These are phyloP conservation scores for Prototheca cutis DNA, from an alignment of 163 green algal species.

Conservation along the genomic window DNA sequence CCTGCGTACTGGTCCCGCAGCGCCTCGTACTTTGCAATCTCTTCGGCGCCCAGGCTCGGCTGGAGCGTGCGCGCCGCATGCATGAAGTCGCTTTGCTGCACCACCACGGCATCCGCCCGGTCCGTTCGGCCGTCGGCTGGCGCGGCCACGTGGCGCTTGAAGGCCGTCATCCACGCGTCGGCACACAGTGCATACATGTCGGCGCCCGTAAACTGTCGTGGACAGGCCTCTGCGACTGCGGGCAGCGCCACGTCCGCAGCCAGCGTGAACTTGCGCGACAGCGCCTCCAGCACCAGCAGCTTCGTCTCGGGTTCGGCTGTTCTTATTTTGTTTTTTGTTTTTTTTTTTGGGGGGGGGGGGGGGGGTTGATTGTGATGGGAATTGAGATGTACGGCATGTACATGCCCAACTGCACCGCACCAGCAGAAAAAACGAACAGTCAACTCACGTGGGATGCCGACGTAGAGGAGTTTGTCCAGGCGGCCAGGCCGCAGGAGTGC, in stretches of 20 bases:
- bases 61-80: slow-evolving; percentile 45
- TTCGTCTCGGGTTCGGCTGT: slow-evolving; percentile 22
- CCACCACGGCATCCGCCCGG: slow-evolving; percentile 21
- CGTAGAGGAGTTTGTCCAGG: slow-evolving; percentile 77
- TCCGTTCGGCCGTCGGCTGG: neutral
- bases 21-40: slow-evolving; percentile 63
- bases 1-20: slow-evolving; percentile 55
- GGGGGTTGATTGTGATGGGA: neutral
- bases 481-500: slow-evolving; percentile 75
- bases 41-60: slow-evolving; percentile 59
- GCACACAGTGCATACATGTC: slow-evolving; percentile 90
- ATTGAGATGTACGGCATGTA: neutral
- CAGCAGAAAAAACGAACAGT: too few relatives aligned
- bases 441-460: slow-evolving; percentile 54
- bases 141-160: slow-evolving; percentile 50
- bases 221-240: slow-evolving; percentile 40
- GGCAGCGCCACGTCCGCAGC: slow-evolving; percentile 55
- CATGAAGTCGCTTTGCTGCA: slow-evolving; percentile 53
- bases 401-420: neutral
- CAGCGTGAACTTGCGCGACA: slow-evolving; percentile 83
- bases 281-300: slow-evolving; percentile 60
- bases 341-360: too few relatives aligned
- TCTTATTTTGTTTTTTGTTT: too few relatives aligned
- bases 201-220: slow-evolving; percentile 64
- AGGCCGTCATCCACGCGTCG: slow-evolving; percentile 82